Evolutionary conservation across 116 monocot genomes (phyloP).

Genomic region (Thalassia testudinum): DNA sequence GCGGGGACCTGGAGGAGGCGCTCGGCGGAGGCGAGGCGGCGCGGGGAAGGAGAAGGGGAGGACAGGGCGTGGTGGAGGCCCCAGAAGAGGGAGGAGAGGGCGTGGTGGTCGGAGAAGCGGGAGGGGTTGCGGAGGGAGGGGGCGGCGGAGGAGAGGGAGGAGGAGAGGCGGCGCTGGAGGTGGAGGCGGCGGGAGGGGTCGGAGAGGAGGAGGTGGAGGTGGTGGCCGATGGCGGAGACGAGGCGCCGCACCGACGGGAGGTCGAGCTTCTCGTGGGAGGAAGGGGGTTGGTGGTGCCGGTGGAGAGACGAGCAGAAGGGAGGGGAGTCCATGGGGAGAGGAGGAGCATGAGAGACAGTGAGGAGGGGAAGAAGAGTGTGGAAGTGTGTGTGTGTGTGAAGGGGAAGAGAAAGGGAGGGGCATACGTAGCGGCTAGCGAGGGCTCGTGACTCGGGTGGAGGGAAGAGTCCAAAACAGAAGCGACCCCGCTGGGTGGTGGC

Average conservation of each 20-base stretch:
- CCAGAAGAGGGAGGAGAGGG: conserved; percentile 72
- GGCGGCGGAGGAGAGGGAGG: conserved; percentile 14
- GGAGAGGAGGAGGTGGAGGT: conserved; percentile 36
- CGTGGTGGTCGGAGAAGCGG: conserved; percentile 35
- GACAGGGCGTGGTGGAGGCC: conserved; percentile 22
- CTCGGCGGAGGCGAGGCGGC: conserved; percentile 34
- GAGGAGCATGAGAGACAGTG: conserved; percentile 2
- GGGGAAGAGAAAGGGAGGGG: not conserved
- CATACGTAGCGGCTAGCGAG: not conserved
- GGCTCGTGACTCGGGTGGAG: conserved; percentile 1
- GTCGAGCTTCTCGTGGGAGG: conserved; percentile 14
- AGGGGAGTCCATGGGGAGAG: conserved; percentile 20
- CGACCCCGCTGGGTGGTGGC: not conserved
- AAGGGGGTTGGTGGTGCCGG: conserved; percentile 15
- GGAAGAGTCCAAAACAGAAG: no score
- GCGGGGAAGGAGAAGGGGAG: conserved; percentile 4
- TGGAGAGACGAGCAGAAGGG: conserved; percentile 22
- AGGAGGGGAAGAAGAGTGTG: not conserved
- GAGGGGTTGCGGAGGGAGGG: conserved; percentile 35
- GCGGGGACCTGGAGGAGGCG: conserved; percentile 84
- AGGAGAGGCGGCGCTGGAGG: conserved; percentile 30
- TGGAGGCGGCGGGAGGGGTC: conserved; percentile 25
- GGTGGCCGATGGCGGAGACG: conserved; percentile 24
- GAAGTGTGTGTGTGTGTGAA: not conserved
- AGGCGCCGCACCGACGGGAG: conserved; percentile 27